Conservation (phyloP, 2,329 filamentous ascomycete species). For the Microsporum canis region DNA sequence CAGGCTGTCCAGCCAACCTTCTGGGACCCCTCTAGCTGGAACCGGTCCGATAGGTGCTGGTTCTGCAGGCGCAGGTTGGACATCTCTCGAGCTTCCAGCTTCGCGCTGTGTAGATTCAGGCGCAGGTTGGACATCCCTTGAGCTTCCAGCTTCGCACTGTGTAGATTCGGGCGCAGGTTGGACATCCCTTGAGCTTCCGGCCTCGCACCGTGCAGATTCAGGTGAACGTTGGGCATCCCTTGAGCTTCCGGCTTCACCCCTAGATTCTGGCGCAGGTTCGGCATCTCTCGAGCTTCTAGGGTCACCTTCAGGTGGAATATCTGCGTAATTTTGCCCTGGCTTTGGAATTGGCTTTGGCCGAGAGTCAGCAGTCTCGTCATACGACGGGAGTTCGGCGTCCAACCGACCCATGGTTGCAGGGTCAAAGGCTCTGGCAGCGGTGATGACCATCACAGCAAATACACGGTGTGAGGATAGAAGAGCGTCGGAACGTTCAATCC, state of each 20-base stretch:
- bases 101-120: background rate
- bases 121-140: background rate
- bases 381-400: background rate
- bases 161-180: background rate
- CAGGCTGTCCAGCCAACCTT: background rate
- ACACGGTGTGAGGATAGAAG: background rate
- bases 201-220: background rate
- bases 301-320: background rate
- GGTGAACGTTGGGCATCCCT: background rate
- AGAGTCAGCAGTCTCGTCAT: background rate
- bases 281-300: background rate
- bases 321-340: background rate
- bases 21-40: background rate
- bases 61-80: background rate
- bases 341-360: background rate
- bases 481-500: background rate
- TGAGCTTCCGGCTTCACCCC: background rate
- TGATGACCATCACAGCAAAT: background rate
- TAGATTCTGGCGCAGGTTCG: background rate
- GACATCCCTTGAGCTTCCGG: background rate
- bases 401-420: background rate
- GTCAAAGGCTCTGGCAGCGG: background rate
- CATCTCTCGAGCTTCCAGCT: background rate
- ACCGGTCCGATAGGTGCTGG: background rate
- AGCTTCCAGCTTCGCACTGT: background rate